Evolutionary conservation across 148 eudicot species (phyloP), one percentile per base, ranked within the genome.

Genomic region (Fallopia convolvulus): DNA sequence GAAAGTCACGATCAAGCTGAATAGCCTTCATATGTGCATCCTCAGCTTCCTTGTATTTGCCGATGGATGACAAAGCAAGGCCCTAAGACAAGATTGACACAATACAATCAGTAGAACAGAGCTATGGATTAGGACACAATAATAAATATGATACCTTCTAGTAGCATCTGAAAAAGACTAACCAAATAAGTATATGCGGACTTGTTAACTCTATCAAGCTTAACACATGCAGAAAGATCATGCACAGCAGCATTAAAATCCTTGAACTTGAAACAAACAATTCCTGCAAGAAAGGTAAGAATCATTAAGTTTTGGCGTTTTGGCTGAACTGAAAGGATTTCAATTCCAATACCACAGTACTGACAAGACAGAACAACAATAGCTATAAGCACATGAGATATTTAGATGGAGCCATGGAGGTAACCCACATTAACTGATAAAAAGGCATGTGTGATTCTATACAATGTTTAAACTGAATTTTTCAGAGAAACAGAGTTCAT

Each of bases 101-200:
- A 26, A 36, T 68, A 68, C 42, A 68, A 68, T 68, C 72, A 68
- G 20, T 68, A 68, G 20, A 39, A 33, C 72, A 68, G 72, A 33
- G 44, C n/a, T 14, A 36, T 36, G 72, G 14, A 33, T 33, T 13
- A 68, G 44, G 72, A 68, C 20, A 68, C 10, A 68, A 36, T 10
- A 33, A 68, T 39, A 61, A 10, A 68, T 68, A 39, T 36, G 72
- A 44, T 68, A 68, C 72, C 44, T 56, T 70, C 50, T 21, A 42
- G 72, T 68, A 17, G 44, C 44, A 68, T 14, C 39, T 33, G 36
- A 33, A 68, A 61, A 40, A 39, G 66, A 80, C 92, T 84, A 79
- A 89, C 99, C 94, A 94, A 83, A 83, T 92, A 92, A 21, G 99
- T 94, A 81, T 84, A 87, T 15, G 99, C 99, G 73, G 99, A 94